phyloP scores from a whole-genome alignment of 257 asterid genomes.

The Solanum sitiens region DNA sequence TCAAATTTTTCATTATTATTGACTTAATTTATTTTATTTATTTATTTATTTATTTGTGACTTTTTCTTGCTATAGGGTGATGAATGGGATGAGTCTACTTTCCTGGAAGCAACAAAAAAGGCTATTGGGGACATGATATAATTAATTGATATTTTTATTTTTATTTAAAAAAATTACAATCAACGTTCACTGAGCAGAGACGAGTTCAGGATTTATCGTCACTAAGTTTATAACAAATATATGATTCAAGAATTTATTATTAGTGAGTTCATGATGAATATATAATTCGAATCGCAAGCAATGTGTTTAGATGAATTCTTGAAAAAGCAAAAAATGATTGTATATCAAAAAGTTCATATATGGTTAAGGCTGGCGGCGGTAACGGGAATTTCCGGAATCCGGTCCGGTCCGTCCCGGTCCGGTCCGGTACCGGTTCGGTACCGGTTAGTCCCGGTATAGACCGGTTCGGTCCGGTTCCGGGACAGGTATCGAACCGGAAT shows the following conservation, averaged over 20 bases:
- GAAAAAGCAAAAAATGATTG: neutral
- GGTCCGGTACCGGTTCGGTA: too few species aligned
- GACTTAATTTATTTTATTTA: neutral
- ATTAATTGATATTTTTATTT: neutral
- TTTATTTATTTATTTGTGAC: neutral
- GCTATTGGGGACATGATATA: slow-evolving; percentile 23
- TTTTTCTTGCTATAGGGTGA: slow-evolving; percentile 26
- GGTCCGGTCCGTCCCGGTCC: too few species aligned
- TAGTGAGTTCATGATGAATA: neutral
- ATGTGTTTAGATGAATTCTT: neutral
- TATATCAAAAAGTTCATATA: neutral
- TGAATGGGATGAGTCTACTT: slow-evolving; percentile 56
- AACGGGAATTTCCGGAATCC: too few species aligned
- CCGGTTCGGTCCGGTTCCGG: too few species aligned
- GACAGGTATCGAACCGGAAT: too few species aligned
- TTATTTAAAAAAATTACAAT: neutral
- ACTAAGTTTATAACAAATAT: neutral
- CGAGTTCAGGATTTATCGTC: neutral
- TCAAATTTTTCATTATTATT: neutral
- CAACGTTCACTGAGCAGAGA: fast-evolving
- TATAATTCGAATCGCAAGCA: neutral
- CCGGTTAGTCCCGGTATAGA: too few species aligned
- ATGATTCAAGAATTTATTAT: neutral
- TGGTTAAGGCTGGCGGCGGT: too few species aligned
- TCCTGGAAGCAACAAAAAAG: slow-evolving; percentile 57